phyloP scores from a whole-genome alignment of 75 land plant genomes.

The Selaginella moellendorffii region DNA sequence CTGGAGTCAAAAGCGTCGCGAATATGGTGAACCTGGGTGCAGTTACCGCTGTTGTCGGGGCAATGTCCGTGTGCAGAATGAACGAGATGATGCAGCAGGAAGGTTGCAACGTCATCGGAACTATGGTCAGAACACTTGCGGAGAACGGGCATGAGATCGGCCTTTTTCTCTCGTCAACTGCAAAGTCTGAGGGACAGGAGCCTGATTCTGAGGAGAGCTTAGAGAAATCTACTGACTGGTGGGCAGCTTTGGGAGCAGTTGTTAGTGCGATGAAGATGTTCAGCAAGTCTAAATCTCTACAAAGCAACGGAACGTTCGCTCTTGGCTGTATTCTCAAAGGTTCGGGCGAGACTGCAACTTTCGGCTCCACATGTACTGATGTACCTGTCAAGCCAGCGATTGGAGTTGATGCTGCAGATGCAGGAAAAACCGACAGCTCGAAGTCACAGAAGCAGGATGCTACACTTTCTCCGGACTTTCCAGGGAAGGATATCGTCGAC shows the following conservation, averaged over 20 bases:
- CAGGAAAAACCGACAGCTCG: not conserved
- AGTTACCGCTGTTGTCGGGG: constrained; percentile 14
- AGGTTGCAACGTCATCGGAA: constrained; percentile 19
- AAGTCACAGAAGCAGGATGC: too few relatives aligned
- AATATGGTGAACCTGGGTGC: constrained; percentile 18
- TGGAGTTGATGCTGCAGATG: not conserved
- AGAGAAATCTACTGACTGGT: constrained; percentile 9
- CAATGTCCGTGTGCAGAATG: constrained; percentile 21
- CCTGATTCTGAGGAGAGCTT: not conserved
- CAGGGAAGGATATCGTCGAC: constrained; percentile 2
- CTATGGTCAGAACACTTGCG: constrained; percentile 16
- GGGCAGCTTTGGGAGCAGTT: constrained; percentile 16
- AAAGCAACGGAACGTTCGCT: constrained; percentile 17
- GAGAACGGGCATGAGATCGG: constrained; percentile 15
- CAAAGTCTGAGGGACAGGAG: not conserved
- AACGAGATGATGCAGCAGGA: constrained; percentile 18
- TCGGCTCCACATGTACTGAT: not conserved
- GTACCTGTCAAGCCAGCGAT: not conserved
- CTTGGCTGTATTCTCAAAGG: constrained; percentile 16
- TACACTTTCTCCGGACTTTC: not conserved
- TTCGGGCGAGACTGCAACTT: constrained; percentile 8
- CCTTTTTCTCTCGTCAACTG: not conserved
- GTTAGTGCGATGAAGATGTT: constrained; percentile 16
- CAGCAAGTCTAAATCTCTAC: constrained; percentile 14
- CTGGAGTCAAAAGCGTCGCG: constrained; percentile 13